Conservation (phyloP, 23 red algal genomes). For the Gracilaria domingensis region DNA sequence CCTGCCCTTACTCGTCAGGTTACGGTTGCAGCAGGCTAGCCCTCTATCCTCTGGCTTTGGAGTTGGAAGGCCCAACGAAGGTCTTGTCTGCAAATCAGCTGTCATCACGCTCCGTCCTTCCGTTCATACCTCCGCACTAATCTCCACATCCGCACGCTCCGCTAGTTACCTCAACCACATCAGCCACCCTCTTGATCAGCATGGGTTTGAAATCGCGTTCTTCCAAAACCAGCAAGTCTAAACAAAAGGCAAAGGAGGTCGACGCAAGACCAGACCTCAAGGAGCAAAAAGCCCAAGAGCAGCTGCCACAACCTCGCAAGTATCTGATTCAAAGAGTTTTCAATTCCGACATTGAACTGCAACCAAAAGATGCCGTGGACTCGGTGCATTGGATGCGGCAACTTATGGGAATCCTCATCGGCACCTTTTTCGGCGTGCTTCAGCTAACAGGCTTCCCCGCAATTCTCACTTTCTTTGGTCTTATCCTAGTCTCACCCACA, state of each 20-base stretch:
- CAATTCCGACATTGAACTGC: background rate
- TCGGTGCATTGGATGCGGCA: slow-evolving; percentile 67
- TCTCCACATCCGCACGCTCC: background rate
- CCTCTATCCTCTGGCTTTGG: background rate
- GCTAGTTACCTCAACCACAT: background rate
- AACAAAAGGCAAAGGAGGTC: slow-evolving; percentile 9
- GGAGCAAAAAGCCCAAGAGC: background rate
- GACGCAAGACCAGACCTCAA: background rate
- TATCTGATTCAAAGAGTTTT: slow-evolving; percentile 29
- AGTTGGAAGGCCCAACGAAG: background rate
- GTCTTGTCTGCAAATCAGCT: background rate
- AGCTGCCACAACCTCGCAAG: background rate
- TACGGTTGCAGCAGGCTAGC: no score
- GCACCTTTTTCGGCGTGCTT: slow-evolving; percentile 35
- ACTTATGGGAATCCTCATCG: slow-evolving; percentile 36
- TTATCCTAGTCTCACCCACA: slow-evolving; percentile 18
- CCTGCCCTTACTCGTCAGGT: no score
- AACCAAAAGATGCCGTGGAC: slow-evolving; percentile 53
- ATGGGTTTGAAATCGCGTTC: slow-evolving; percentile 18
- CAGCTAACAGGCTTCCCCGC: slow-evolving; percentile 49
- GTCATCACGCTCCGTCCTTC: background rate
- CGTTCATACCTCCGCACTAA: background rate
- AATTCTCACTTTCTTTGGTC: slow-evolving; percentile 41
- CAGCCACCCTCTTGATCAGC: background rate
- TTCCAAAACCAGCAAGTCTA: slow-evolving; percentile 9